Conservation (phyloP, 768 basidiomycete genomes). For the Hirschioporus abietinus region DNA sequence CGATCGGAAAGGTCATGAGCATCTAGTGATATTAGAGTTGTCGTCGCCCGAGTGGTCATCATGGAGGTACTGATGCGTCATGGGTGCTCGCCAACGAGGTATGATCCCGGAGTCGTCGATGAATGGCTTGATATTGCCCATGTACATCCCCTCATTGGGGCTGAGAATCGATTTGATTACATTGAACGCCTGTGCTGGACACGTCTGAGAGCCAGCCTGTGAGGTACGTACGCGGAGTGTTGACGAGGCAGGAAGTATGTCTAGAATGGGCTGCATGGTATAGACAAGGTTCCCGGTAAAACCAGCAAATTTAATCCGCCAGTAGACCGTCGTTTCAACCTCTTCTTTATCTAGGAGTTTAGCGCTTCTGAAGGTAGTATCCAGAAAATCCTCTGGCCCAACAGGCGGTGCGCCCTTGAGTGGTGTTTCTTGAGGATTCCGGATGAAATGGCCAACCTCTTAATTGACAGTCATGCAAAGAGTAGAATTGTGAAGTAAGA, state of each 20-base stretch:
- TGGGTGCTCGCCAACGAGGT: neutral
- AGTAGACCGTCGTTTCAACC: conserved; percentile 18
- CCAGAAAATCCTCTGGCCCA: neutral
- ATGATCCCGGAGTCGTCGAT: neutral
- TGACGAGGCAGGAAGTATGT: conserved; percentile 16
- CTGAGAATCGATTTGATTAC: neutral
- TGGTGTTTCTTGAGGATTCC: neutral
- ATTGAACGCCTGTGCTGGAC: conserved; percentile 6
- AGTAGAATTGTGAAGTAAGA: no score
- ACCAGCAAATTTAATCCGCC: conserved; percentile 17
- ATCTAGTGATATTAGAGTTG: neutral
- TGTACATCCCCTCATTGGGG: neutral
- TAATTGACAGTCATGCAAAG: neutral
- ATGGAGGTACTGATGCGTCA: neutral
- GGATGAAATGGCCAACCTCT: conserved; percentile 14
- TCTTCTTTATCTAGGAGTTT: conserved; percentile 4
- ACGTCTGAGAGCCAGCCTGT: conserved; percentile 11
- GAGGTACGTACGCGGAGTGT: conserved; percentile 17
- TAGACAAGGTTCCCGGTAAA: conserved; percentile 15
- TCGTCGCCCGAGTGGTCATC: neutral
- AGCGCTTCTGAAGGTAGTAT: neutral
- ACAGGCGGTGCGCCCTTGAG: neutral
- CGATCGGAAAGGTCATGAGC: neutral
- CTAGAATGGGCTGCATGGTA: conserved; percentile 16
- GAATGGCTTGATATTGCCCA: neutral